Conservation (phyloP, 352 stramenopile genomes). For the Phytophthora agathidicida region DNA sequence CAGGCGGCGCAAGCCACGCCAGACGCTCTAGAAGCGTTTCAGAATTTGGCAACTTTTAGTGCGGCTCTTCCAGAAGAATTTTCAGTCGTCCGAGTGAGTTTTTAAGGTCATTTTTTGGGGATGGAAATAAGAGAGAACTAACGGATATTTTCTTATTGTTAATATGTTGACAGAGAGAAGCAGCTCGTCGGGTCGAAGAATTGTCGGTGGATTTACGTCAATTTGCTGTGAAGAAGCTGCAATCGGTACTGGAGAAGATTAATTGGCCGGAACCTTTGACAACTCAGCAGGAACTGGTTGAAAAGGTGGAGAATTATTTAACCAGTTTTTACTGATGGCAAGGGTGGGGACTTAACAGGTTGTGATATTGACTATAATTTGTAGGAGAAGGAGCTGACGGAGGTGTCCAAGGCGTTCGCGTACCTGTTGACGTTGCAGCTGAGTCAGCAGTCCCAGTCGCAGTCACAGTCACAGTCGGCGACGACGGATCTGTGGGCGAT, state of each 20-base stretch:
- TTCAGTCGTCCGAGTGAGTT: slow-evolving; percentile 50
- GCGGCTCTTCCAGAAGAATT: slow-evolving; percentile 49
- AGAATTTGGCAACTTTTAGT: slow-evolving; percentile 42
- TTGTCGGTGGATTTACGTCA: slow-evolving; percentile 53
- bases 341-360: not conserved
- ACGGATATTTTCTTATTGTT: not conserved
- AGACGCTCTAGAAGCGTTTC: slow-evolving; percentile 53
- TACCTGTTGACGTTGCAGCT: slow-evolving; percentile 69
- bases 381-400: slow-evolving; percentile 32
- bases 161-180: slow-evolving; percentile 43
- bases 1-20: slow-evolving; percentile 47
- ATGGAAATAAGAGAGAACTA: not conserved
- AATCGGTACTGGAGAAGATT: slow-evolving; percentile 45
- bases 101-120: not conserved
- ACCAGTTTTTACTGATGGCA: no score
- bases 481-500: slow-evolving; percentile 64
- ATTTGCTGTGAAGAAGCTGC: slow-evolving; percentile 62
- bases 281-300: slow-evolving; percentile 35
- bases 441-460: slow-evolving; percentile 36
- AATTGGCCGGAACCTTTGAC: slow-evolving; percentile 52
- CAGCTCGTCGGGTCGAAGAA: slow-evolving; percentile 44
- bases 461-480: no score
- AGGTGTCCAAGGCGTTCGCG: slow-evolving; percentile 48
- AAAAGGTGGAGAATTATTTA: slow-evolving; percentile 43
- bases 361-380: slow-evolving; percentile 5